Evolutionary conservation across 768 basidiomycete species (phyloP).

Genomic region (Amanita brunnescens): DNA sequence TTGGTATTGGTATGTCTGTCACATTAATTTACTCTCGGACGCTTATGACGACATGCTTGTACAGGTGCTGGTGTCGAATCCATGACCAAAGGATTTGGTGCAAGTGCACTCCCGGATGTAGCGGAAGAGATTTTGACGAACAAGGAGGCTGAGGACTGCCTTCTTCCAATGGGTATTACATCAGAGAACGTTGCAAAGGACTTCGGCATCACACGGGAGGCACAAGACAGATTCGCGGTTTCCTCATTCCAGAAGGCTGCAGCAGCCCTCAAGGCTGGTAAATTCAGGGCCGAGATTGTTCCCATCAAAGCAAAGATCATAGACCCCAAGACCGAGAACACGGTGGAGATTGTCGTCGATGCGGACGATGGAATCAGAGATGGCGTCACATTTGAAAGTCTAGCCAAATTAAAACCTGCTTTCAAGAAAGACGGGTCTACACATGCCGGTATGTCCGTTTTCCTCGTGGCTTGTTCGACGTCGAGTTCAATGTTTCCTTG

Average conservation of each 20-base stretch:
- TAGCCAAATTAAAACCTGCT: slow-evolving; percentile 79
- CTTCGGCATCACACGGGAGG: slow-evolving; percentile 61
- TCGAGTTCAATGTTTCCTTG: not conserved
- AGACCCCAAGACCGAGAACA: slow-evolving; percentile 69
- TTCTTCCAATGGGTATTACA: slow-evolving; percentile 87
- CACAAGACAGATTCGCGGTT: slow-evolving; percentile 84
- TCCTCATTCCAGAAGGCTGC: slow-evolving; percentile 80
- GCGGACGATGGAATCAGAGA: slow-evolving; percentile 81
- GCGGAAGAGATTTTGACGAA: slow-evolving; percentile 58
- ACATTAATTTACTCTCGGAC: not conserved
- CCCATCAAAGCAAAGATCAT: slow-evolving; percentile 63
- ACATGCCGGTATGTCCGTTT: slow-evolving; percentile 50
- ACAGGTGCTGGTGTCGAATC: slow-evolving; percentile 82
- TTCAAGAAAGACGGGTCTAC: slow-evolving; percentile 71
- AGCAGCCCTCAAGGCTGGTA: slow-evolving; percentile 69
- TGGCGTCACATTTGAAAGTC: slow-evolving; percentile 70
- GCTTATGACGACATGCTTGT: not conserved
- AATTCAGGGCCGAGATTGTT: slow-evolving; percentile 77
- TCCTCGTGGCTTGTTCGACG: slow-evolving; percentile 8
- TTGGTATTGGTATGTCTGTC: slow-evolving; percentile 67
- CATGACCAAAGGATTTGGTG: slow-evolving; percentile 76
- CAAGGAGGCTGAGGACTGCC: slow-evolving; percentile 71
- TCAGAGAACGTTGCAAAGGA: slow-evolving; percentile 88
- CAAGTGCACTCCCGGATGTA: slow-evolving; percentile 44
- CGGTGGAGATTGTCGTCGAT: slow-evolving; percentile 61